Evolutionary conservation across 2,329 filamentous ascomycete genomes (phyloP).

Genomic region (Monascus ruber): DNA sequence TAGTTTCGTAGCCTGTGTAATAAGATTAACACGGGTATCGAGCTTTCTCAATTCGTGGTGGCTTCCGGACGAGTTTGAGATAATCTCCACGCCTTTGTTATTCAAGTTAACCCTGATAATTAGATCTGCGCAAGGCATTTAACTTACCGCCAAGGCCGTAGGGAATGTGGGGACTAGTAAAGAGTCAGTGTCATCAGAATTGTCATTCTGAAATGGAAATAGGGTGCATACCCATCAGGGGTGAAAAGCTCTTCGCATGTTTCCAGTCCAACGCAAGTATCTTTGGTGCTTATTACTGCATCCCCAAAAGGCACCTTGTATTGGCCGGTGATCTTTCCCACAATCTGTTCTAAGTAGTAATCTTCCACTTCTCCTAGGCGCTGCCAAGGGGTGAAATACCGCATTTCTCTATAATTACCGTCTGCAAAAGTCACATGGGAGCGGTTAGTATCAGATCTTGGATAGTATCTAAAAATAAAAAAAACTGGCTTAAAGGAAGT

Average conservation of each 20-base stretch:
- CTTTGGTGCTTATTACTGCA: constrained; percentile 49
- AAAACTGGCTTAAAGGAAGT: neutral
- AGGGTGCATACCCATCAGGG: constrained; percentile 29
- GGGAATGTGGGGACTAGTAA: constrained; percentile 41
- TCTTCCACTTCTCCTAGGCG: constrained; percentile 47
- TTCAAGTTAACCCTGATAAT: too few species aligned
- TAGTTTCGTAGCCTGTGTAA: constrained; percentile 49
- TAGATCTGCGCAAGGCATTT: too few species aligned
- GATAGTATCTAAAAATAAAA: neutral
- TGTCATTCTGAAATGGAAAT: constrained; percentile 2
- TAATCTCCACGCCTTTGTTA: constrained; percentile 55
- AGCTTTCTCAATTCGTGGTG: constrained; percentile 61
- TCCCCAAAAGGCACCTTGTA: constrained; percentile 56
- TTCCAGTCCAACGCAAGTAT: constrained; percentile 53
- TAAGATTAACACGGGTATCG: constrained; percentile 51
- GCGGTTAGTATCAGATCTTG: neutral
- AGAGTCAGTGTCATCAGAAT: constrained; percentile 4
- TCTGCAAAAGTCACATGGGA: constrained; percentile 20
- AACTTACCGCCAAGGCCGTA: constrained; percentile 42
- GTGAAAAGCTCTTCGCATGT: constrained; percentile 61
- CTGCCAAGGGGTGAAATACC: constrained; percentile 55
- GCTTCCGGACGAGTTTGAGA: constrained; percentile 57
- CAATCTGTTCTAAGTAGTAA: constrained; percentile 51
- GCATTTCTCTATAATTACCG: constrained; percentile 53
- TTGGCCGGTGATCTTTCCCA: constrained; percentile 46